phyloP scores from a whole-genome alignment of 2,329 filamentous ascomycete species.

The Penicillium digitatum region DNA sequence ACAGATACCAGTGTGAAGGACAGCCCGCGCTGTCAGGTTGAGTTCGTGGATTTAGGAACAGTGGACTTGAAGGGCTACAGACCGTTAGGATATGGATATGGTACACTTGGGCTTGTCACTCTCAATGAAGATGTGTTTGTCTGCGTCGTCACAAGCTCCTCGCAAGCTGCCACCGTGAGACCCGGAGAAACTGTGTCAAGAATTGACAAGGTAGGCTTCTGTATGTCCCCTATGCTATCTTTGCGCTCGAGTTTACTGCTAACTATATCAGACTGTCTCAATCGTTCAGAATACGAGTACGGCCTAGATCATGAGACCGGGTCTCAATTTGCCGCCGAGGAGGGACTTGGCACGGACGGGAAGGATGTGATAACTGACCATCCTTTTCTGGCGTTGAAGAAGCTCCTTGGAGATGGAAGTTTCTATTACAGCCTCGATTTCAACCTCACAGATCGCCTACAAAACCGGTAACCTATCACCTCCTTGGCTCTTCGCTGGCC shows the following conservation, averaged over 20 bases:
- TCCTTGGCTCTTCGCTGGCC: background rate
- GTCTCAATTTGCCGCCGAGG: slow-evolving; percentile 53
- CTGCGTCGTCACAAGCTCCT: slow-evolving; percentile 77
- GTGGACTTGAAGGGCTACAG: slow-evolving; percentile 73
- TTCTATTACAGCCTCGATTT: slow-evolving; percentile 99
- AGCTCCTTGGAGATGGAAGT: slow-evolving; percentile 84
- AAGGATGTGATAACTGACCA: slow-evolving; percentile 73
- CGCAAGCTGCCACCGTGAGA: slow-evolving; percentile 73
- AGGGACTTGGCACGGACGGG: slow-evolving; percentile 53
- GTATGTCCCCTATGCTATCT: slow-evolving; percentile 34
- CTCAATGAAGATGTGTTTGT: slow-evolving; percentile 82
- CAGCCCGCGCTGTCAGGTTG: slow-evolving; percentile 73
- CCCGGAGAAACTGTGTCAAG: slow-evolving; percentile 86
- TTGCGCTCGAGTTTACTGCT: background rate
- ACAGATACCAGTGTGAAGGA: slow-evolving; percentile 53
- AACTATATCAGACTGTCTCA: slow-evolving; percentile 67
- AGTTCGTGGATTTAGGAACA: slow-evolving; percentile 65
- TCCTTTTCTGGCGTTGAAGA: slow-evolving; percentile 85
- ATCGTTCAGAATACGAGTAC: slow-evolving; percentile 79
- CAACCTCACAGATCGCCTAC: slow-evolving; percentile 86
- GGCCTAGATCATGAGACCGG: slow-evolving; percentile 56
- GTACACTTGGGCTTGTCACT: slow-evolving; percentile 83
- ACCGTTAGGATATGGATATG: slow-evolving; percentile 71
- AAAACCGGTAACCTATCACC: slow-evolving; percentile 63
- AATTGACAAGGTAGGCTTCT: slow-evolving; percentile 82